Percentiles rank a stretch among this genome's conserved stretches.
These are phyloP conservation scores for Xylaria digitata DNA, from an alignment of 2,329 filamentous ascomycete species.

Conservation along the genomic window DNA sequence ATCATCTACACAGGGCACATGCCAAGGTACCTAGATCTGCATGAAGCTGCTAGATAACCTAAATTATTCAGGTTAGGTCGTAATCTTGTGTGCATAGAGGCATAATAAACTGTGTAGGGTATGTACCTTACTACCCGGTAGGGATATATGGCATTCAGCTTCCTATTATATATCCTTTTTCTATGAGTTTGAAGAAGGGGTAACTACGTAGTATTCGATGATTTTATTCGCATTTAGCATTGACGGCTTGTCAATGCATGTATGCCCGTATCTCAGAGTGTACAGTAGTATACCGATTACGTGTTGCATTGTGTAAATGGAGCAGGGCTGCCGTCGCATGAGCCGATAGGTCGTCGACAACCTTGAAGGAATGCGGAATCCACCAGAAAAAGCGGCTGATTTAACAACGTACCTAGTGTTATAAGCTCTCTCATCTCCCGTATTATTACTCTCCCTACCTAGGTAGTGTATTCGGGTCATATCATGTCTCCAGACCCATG, in stretches of 20 bases:
- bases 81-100: too few relatives aligned
- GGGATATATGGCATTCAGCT: background rate
- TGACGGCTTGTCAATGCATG: constrained; percentile 1
- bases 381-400: constrained; percentile 11
- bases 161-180: background rate
- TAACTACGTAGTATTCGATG: too few relatives aligned
- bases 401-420: background rate
- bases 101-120: too few relatives aligned
- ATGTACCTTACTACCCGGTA: too few relatives aligned
- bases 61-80: too few relatives aligned
- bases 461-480: too few relatives aligned
- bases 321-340: constrained; percentile 15
- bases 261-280: background rate
- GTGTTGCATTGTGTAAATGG: constrained; percentile 22
- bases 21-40: too few relatives aligned
- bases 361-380: background rate
- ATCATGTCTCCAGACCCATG: background rate
- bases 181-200: background rate
- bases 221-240: background rate
- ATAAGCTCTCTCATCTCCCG: too few relatives aligned
- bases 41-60: too few relatives aligned
- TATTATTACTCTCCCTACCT: background rate
- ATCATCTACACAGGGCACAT: too few relatives aligned
- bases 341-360: background rate
- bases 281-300: background rate